Evolutionary conservation across 176 grass and related monocot species (phyloP).

Genomic region (Hordeum vulgare): MorexV3_pseudomolecules_assembly NC_058523.1:72264963-72265462

Average conservation of each 20-base stretch:
- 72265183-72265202: conserved; percentile 97
- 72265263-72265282: conserved; percentile 5
- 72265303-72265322: conserved; percentile 1
- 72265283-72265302: neutral
- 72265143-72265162: neutral
- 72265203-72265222: conserved; percentile 87
- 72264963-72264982: neutral
- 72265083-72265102: neutral
- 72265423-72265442: conserved; percentile 27
- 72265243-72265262: conserved; percentile 30
- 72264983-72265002: neutral
- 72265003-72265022: conserved; percentile 4
- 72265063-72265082: neutral
- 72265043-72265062: neutral
- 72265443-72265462: conserved; percentile 2
- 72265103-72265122: neutral
- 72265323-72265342: conserved; percentile 88
- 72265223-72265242: conserved; percentile 99
- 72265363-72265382: conserved; percentile 92
- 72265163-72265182: conserved; percentile 33
- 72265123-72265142: neutral
- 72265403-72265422: conserved; percentile 74
- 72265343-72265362: conserved; percentile 84
- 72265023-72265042: conserved; percentile 15
- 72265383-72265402: conserved; percentile 93